Percentiles rank a stretch among this genome's conserved stretches.
Conservation (phyloP, 2,329 filamentous ascomycete species). For the Alternaria hordeiaustralica region DNA sequence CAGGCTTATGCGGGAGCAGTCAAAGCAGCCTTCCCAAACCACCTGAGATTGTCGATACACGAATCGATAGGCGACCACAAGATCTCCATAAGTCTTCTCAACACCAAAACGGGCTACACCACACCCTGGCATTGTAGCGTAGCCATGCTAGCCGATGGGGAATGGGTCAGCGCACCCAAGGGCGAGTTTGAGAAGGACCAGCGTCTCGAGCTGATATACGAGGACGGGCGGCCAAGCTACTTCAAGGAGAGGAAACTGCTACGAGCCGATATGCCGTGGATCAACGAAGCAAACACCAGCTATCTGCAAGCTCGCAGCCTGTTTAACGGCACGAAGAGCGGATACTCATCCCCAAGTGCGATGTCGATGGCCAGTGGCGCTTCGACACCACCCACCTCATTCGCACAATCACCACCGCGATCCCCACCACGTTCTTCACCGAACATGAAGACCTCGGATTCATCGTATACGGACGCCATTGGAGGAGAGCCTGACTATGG, state of each 20-base stretch:
- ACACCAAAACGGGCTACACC: conserved; percentile 17
- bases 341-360: conserved; percentile 11
- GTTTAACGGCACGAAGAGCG: conserved; percentile 3
- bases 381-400: conserved; percentile 6
- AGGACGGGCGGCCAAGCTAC: conserved; percentile 25
- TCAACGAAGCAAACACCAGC: conserved; percentile 1
- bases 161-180: conserved; percentile 10
- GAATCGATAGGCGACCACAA: conserved; percentile 34
- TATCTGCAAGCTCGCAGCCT: conserved; percentile 7
- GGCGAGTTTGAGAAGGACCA: conserved; percentile 13
- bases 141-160: conserved; percentile 16
- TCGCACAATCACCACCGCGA: neutral
- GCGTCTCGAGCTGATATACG: conserved; percentile 23
- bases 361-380: conserved; percentile 1
- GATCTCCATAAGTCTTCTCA: conserved; percentile 23
- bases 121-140: conserved; percentile 33
- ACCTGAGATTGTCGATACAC: conserved; percentile 39
- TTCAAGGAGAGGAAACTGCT: conserved; percentile 24
- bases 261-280: conserved; percentile 2
- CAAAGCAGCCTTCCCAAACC: conserved; percentile 15
- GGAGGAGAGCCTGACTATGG: conserved; percentile 10
- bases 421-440: neutral
- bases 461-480: neutral
- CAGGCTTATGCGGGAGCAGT: conserved; percentile 29
- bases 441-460: neutral